Percentiles rank a stretch among this genome's conserved stretches.
Evolutionary conservation across 345 rosid species (phyloP).

Genomic region (Sisymbrium irio): DNA sequence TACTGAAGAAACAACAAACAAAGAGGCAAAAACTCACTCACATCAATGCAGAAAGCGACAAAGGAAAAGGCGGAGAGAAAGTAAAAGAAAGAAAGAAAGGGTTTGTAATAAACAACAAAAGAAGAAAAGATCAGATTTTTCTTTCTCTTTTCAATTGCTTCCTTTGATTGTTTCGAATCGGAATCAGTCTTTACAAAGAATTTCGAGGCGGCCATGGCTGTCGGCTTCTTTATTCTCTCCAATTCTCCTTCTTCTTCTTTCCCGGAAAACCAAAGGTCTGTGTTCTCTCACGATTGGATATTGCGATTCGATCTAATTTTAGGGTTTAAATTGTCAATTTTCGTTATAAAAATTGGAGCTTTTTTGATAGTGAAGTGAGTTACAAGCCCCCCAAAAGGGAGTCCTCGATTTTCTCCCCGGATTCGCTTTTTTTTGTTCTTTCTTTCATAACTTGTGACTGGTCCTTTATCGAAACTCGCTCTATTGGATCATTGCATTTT

Average conservation of each 20-base stretch:
- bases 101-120: too few relatives aligned
- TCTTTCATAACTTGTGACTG: neutral
- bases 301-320: slow-evolving; percentile 16
- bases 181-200: slow-evolving; percentile 33
- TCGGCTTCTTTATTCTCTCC: neutral
- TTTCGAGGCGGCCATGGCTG: slow-evolving; percentile 36
- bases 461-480: neutral
- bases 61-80: slow-evolving; percentile 25
- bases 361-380: slow-evolving; percentile 19
- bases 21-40: slow-evolving; percentile 30
- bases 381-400: slow-evolving; percentile 13
- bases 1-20: slow-evolving; percentile 23
- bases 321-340: neutral
- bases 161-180: slow-evolving; percentile 30
- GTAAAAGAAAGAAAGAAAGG: slow-evolving; percentile 17
- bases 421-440: neutral
- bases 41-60: slow-evolving; percentile 34
- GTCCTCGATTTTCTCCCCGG: slow-evolving; percentile 5
- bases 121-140: slow-evolving; percentile 32
- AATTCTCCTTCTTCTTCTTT: slow-evolving; percentile 12
- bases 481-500: neutral
- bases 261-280: slow-evolving; percentile 26
- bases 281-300: slow-evolving; percentile 15
- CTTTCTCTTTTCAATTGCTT: neutral
- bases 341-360: slow-evolving; percentile 6